These are phyloP conservation scores for Lentinus polychrous DNA, from an alignment of 1,284 basidiomycete genomes.

Conservation along the genomic window DNA sequence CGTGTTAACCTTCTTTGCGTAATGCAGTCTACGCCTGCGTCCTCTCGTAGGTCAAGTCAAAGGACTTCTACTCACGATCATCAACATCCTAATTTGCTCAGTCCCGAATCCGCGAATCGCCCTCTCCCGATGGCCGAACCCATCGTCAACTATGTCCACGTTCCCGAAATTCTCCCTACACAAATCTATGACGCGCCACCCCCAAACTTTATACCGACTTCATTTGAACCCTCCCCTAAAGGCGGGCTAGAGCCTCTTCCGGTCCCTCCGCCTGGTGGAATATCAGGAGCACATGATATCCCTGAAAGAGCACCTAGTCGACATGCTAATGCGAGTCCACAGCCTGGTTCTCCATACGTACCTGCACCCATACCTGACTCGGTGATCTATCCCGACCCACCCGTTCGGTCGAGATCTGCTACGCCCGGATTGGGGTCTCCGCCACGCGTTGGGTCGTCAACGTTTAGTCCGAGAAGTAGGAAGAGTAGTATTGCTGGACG, in stretches of 20 bases:
- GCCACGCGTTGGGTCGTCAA: neutral
- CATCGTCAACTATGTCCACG: neutral
- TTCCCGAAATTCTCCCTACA: neutral
- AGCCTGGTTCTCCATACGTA: conserved; percentile 5
- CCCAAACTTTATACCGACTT: conserved; percentile 4
- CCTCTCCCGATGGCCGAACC: conserved; percentile 9
- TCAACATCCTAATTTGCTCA: conserved; percentile 10
- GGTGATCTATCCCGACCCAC: conserved; percentile 13
- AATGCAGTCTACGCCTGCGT: neutral
- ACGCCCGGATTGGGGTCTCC: neutral
- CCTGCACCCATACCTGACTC: conserved; percentile 10
- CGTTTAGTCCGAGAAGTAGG: neutral
- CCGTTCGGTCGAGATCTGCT: conserved; percentile 3
- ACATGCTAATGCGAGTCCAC: neutral
- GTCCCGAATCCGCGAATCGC: conserved; percentile 12
- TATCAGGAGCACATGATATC: neutral
- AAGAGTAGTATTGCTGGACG: neutral
- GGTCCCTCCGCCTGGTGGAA: neutral
- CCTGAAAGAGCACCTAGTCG: neutral
- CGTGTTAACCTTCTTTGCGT: neutral
- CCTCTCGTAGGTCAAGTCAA: conserved; percentile 5
- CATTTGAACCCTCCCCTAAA: neutral
- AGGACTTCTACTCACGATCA: conserved; percentile 5
- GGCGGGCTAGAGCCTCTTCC: neutral
- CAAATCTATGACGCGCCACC: conserved; percentile 1